Percentiles rank a stretch among this genome's conserved stretches.
phyloP scores from a whole-genome alignment of 2,329 filamentous ascomycete species.

The Microascus cirrosus region DNA sequence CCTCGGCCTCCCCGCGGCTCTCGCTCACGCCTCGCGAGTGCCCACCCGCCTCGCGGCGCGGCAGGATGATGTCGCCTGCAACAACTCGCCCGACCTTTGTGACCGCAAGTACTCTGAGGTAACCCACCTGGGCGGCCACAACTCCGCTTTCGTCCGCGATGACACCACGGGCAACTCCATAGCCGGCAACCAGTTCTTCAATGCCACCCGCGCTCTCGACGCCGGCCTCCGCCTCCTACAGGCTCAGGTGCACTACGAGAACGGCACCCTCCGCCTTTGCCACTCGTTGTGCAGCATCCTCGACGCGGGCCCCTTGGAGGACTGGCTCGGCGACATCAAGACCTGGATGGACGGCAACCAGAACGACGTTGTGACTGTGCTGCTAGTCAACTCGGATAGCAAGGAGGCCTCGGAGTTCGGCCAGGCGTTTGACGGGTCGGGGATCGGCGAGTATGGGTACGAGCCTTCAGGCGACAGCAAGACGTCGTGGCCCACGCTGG shows the following conservation, averaged over 20 bases:
- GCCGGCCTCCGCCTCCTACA: slow-evolving; percentile 62
- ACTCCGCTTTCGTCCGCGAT: slow-evolving; percentile 62
- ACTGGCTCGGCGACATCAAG: slow-evolving; percentile 54
- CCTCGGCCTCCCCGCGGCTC: slow-evolving; percentile 12
- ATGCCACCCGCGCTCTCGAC: slow-evolving; percentile 59
- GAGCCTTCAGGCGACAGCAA: slow-evolving; percentile 32
- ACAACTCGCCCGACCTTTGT: slow-evolving; percentile 71
- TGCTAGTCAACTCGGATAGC: slow-evolving; percentile 61
- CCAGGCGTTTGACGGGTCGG: slow-evolving; percentile 40
- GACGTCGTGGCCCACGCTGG: slow-evolving; percentile 59
- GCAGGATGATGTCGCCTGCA: slow-evolving; percentile 43
- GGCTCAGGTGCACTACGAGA: slow-evolving; percentile 56
- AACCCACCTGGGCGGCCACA: slow-evolving; percentile 68
- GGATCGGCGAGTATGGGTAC: slow-evolving; percentile 52
- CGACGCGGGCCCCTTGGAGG: slow-evolving; percentile 54
- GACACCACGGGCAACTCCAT: slow-evolving; percentile 47
- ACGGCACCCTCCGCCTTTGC: slow-evolving; percentile 53
- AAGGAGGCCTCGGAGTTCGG: slow-evolving; percentile 43
- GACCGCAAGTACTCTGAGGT: slow-evolving; percentile 60
- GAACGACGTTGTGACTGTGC: slow-evolving; percentile 64
- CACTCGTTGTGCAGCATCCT: slow-evolving; percentile 57
- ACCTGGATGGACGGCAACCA: slow-evolving; percentile 58
- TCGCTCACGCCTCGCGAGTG: slow-evolving; percentile 1
- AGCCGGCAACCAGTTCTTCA: slow-evolving; percentile 63
- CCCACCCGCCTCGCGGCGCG: slow-evolving; percentile 1